Conservation (phyloP, 108 stramenopile species). For the Cyclotella kingstonii region DNA sequence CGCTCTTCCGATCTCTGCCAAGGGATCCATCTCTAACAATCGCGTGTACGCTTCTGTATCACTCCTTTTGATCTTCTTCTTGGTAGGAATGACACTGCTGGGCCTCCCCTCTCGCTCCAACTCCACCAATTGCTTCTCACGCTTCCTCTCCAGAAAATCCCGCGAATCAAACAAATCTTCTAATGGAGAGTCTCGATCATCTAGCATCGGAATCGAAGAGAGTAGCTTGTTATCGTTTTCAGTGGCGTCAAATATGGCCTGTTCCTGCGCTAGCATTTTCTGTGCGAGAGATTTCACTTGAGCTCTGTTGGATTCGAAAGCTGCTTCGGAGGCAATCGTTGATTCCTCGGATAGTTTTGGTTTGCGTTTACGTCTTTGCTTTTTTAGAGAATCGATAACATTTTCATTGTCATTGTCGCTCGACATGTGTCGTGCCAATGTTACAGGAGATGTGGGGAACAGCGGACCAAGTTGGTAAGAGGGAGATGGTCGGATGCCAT, state of each 20-base stretch:
- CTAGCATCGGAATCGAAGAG: conserved; percentile 20
- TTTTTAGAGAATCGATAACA: too few relatives aligned
- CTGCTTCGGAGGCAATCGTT: conserved; percentile 1
- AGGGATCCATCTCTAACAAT: conserved; percentile 68
- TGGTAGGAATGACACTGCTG: conserved; percentile 15
- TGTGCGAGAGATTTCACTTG: conserved; percentile 17
- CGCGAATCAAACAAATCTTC: conserved; percentile 35
- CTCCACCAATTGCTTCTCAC: conserved; percentile 45
- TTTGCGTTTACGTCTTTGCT: conserved; percentile 45
- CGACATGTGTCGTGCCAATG: too few relatives aligned
- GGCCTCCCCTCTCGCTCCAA: conserved; percentile 26
- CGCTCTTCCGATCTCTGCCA: too few relatives aligned
- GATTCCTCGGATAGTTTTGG: conserved; percentile 6
- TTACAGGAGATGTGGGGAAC: too few relatives aligned
- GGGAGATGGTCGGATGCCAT: too few relatives aligned
- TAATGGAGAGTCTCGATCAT: neutral
- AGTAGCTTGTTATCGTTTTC: conserved; percentile 28
- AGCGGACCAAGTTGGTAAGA: too few relatives aligned
- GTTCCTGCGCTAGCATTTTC: conserved; percentile 34
- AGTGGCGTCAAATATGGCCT: conserved; percentile 40
- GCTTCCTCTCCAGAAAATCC: conserved; percentile 42
- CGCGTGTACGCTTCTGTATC: conserved; percentile 58
- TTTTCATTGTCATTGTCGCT: too few relatives aligned
- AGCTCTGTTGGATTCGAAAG: neutral
- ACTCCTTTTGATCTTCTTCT: conserved; percentile 62